phyloP scores from a whole-genome alignment of 495 filamentous ascomycete species.

The Lophiostoma macrostomum region DNA sequence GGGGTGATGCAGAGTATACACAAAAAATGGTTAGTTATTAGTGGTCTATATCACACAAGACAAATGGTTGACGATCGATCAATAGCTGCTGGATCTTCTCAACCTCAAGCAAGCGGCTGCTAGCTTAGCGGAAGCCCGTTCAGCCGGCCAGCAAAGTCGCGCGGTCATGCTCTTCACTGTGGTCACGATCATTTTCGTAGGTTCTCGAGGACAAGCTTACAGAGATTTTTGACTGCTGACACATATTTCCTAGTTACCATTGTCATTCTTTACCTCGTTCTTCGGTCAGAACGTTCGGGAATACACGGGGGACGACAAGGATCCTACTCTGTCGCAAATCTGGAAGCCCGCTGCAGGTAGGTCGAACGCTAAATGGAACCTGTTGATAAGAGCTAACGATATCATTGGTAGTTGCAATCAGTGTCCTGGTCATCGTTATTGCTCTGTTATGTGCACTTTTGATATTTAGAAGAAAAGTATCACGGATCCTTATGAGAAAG shows the following conservation, averaged over 20 bases:
- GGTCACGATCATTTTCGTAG: constrained; percentile 39
- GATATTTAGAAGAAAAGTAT: no score
- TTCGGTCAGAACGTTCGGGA: constrained; percentile 38
- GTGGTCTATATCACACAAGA: neutral
- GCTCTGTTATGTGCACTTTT: no score
- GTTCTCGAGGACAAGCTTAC: neutral
- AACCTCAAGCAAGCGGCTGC: constrained; percentile 34
- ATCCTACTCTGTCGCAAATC: neutral
- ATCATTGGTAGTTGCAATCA: no score
- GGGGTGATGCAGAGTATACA: no score
- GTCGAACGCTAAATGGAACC: no score
- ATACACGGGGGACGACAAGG: neutral
- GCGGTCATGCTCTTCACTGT: constrained; percentile 39
- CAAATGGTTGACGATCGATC: neutral
- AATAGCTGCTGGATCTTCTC: neutral
- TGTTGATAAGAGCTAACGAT: no score
- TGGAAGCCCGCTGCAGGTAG: neutral
- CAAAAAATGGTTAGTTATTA: neutral
- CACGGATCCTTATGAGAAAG: no score
- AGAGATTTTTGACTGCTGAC: no score
- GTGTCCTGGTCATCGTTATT: no score
- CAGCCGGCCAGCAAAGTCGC: constrained; percentile 30
- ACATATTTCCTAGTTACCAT: constrained; percentile 28
- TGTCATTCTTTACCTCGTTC: constrained; percentile 37
- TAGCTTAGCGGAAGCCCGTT: constrained; percentile 33